These are phyloP conservation scores for Corynespora cassiicola DNA, from an alignment of 2,329 filamentous ascomycete genomes.

Conservation along the genomic window DNA sequence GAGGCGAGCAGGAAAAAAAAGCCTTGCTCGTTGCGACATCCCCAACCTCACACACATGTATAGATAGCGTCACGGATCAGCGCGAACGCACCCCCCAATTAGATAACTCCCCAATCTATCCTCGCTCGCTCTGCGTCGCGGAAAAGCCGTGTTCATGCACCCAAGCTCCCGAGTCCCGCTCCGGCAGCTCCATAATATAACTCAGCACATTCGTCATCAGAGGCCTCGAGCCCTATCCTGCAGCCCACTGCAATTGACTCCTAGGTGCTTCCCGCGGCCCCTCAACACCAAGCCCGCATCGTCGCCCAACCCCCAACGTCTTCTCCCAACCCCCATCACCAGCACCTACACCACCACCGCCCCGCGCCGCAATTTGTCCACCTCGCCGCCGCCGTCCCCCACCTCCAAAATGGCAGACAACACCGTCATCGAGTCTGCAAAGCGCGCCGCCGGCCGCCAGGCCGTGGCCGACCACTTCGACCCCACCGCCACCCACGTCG, in stretches of 20 bases:
- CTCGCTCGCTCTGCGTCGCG: not conserved
- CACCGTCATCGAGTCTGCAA: slow-evolving; percentile 72
- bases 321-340: not conserved
- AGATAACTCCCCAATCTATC: too few relatives aligned
- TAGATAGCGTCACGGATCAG: too few relatives aligned
- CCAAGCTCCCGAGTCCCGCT: slow-evolving; percentile 7
- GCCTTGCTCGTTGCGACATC: too few relatives aligned
- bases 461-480: slow-evolving; percentile 76
- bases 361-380: slow-evolving; percentile 8
- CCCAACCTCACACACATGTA: too few relatives aligned
- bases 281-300: not conserved
- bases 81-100: too few relatives aligned
- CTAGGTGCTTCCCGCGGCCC: slow-evolving; percentile 5
- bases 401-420: slow-evolving; percentile 36
- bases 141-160: slow-evolving; percentile 32
- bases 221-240: slow-evolving; percentile 20
- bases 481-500: slow-evolving; percentile 68
- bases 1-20: too few relatives aligned
- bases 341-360: not conserved
- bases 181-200: slow-evolving; percentile 19
- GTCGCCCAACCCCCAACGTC: not conserved
- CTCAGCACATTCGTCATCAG: slow-evolving; percentile 35
- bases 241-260: slow-evolving; percentile 20
- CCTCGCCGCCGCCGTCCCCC: slow-evolving; percentile 5
- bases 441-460: slow-evolving; percentile 75